Percentiles rank a stretch among this genome's conserved stretches.
These are phyloP conservation scores for Melanopsichium pennsylvanicum DNA, from an alignment of 1,284 basidiomycete genomes.

Conservation along the genomic window DNA sequence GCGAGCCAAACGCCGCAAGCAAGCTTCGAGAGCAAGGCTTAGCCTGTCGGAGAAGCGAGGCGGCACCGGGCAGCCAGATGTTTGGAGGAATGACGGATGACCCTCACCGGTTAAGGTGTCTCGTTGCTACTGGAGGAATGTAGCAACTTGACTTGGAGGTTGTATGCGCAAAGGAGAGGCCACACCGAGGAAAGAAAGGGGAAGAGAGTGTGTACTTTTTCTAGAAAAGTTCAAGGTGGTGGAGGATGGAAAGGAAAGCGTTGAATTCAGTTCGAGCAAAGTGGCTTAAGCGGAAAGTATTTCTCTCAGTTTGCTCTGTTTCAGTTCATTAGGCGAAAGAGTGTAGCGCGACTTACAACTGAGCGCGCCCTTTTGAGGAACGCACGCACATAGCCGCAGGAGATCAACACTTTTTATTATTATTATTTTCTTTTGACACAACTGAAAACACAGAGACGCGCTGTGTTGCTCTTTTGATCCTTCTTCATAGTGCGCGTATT, in stretches of 20 bases:
- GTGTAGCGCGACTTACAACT: constrained; percentile 12
- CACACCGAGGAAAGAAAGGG: background rate
- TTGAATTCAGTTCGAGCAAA: background rate
- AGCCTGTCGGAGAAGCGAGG: constrained; percentile 17
- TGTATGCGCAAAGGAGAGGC: background rate
- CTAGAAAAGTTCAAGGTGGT: constrained; percentile 12
- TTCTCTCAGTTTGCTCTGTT: too few species aligned
- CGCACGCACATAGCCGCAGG: too few species aligned
- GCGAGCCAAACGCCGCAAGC: background rate
- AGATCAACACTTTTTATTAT: constrained; percentile 39
- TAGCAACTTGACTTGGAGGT: background rate
- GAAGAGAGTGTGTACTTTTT: too few species aligned
- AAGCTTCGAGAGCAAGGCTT: background rate
- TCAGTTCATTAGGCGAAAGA: too few species aligned
- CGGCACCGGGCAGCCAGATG: constrained; percentile 40
- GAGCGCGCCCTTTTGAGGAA: too few species aligned
- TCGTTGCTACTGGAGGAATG: constrained; percentile 2
- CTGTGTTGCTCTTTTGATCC: too few species aligned
- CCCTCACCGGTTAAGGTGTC: constrained; percentile 2
- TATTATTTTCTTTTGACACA: too few species aligned
- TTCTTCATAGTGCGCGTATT: too few species aligned
- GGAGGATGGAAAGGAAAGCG: background rate
- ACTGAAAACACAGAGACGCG: constrained; percentile 19
- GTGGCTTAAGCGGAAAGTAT: constrained; percentile 2
- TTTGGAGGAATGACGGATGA: constrained; percentile 25